Evolutionary conservation across 495 filamentous ascomycete genomes (phyloP), one percentile per base, ranked within the genome.

Genomic region (Talaromyces nanjingensis): DNA sequence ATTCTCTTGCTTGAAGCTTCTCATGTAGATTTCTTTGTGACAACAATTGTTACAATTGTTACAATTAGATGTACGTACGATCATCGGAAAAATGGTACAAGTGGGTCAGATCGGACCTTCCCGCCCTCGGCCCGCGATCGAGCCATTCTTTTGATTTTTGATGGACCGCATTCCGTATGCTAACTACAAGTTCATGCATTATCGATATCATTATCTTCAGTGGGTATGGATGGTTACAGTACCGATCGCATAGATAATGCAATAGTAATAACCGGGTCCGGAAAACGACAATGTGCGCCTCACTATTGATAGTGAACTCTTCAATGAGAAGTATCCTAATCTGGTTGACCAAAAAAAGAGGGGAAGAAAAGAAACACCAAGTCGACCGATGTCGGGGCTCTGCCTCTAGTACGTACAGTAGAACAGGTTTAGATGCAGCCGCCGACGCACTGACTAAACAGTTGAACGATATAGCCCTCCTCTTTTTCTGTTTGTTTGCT

Each of bases 121-220:
- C 42, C 45, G 60, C 47, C 37, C 22, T 53, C 60, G 60, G 60
- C 39, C 60, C 60, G 60, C 42, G 45, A 49, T 42, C 60, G 42
- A 52, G 25, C 60, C 45, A 62, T 18, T 33, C 39, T 22, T 52
- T 62, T 18, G n/a, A 62, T 24, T 54, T 25, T 54, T 54, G 16
- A 45, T 18, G 33, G n/a, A n/a, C 42, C n/a, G 6, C 45, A 24
- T 24, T 24, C 2, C 22, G 22, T 24, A 24, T 24, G 22, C 22
- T 24, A 24, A 24, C 42, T 20, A 31, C 29, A 31, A 18, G 45
- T 20, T 47, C 18, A 45, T 49, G 18, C 45, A 9, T 18, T 49
- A 20, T 49, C 7, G 45, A 20, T 20, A 18, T 18, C 7, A 49
- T 49, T 14, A 8, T 49, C 45, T 2, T 49, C 16, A 49, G 45